Evolutionary conservation across 192 early-diverging fungal species (phyloP), one percentile per base, ranked within the genome.

Genomic region (Fimicolochytrium jonesii): DNA sequence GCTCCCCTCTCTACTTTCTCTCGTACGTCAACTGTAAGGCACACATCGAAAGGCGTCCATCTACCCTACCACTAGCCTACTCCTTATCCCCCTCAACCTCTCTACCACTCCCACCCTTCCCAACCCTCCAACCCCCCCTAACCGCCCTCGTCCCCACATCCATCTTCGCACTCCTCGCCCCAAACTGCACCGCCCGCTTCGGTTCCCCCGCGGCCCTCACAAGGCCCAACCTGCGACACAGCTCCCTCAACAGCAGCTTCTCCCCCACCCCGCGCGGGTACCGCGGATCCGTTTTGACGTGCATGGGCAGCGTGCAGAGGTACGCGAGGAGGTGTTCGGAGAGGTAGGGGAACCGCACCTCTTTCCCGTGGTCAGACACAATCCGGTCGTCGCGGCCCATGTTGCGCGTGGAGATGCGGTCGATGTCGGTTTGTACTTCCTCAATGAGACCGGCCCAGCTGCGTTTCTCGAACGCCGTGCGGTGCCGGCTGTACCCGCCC

Each of bases 141-240:
- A 26, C 20, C 9, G 20, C 45, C 20, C 31, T 41, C 15, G 20
- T 44, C 32, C 62, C 62, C 9, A 64, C 42, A n/a, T 65, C 74
- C 94, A 98, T 95, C 74, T 93, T 94, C n/a, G 95, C 95, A 0
- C 91, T 93, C 20, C 90, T 79, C 0, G 94, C 91, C 4, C 95
- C 95, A 83, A 98, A 98, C 71, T 98, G 95, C 44, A 98, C 91
- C 2, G 95, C 95, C n/a, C 93, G 75, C 63, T 98, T 98, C 77
- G 83, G 88, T 61, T 89, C 84, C 20, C 64, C 70, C 50, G 67
- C 81, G 35, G 87, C 87, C n/a, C 79, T 53, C 0, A 18, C 33
- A 41, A 96, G 77, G 0, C 89, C 89, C n/a, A 96, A 70, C 54
- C 63, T 55, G 13, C 36, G 29, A 10, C 90, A 90, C 15, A 91